These are phyloP conservation scores for Colletotrichum chlorophyti DNA, from an alignment of 2,329 filamentous ascomycete species.

Conservation along the genomic window DNA sequence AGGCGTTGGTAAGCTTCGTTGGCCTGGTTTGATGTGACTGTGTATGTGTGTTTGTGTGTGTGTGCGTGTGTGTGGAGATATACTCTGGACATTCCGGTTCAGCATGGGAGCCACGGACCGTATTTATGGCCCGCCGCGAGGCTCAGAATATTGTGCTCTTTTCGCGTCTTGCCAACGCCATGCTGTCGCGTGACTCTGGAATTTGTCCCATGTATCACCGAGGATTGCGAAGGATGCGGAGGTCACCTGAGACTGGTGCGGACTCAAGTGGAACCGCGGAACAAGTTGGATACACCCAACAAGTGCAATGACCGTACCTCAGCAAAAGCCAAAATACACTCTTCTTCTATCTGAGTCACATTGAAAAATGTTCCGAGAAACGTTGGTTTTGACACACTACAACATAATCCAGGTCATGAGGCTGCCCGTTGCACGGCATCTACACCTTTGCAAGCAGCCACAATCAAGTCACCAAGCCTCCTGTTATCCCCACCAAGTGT, in stretches of 20 bases:
- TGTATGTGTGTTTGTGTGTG: background rate
- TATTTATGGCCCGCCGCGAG: background rate
- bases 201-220: background rate
- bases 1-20: too few species aligned
- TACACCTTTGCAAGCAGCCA: constrained; percentile 12
- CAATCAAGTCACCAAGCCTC: constrained; percentile 2
- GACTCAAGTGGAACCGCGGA: background rate
- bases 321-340: background rate
- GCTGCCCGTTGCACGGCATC: background rate
- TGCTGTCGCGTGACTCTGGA: background rate
- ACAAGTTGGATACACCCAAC: background rate
- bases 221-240: background rate
- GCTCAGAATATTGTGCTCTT: background rate
- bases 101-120: too few species aligned
- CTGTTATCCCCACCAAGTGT: background rate
- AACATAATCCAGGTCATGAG: background rate
- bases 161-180: background rate
- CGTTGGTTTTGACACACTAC: fast-evolving
- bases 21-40: background rate
- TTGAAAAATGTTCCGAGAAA: background rate
- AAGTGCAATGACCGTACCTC: background rate
- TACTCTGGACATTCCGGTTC: background rate
- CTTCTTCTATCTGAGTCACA: background rate
- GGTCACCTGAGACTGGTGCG: background rate
- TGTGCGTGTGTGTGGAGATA: background rate